Percentiles rank a stretch among this genome's conserved stretches.
Conservation (phyloP, 495 filamentous ascomycete genomes). For the Talaromyces liani region DNA sequence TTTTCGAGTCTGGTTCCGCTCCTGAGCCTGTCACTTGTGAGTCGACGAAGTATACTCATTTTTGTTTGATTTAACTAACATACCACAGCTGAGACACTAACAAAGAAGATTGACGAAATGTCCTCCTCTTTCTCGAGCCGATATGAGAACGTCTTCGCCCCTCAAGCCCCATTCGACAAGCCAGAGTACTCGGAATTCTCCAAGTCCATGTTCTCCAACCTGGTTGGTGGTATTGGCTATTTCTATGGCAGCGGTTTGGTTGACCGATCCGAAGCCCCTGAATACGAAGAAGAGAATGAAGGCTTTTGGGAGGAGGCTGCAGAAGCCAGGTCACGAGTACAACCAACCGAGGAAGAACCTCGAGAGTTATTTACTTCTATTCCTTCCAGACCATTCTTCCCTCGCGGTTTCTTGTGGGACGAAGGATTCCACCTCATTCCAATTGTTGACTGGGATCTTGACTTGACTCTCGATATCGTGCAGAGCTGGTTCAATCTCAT, state of each 20-base stretch:
- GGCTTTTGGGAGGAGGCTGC: slow-evolving; percentile 93
- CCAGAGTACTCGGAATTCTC: slow-evolving; percentile 73
- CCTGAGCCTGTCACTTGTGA: slow-evolving; percentile 50
- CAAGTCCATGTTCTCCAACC: slow-evolving; percentile 86
- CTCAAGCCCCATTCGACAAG: slow-evolving; percentile 66
- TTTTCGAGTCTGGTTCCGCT: slow-evolving; percentile 78
- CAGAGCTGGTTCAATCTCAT: slow-evolving; percentile 94
- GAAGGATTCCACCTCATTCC: slow-evolving; percentile 95
- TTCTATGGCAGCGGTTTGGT: slow-evolving; percentile 83
- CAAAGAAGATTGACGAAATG: slow-evolving; percentile 56
- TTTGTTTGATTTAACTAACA: slow-evolving; percentile 22
- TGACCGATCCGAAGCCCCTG: slow-evolving; percentile 81
- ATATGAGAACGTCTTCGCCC: slow-evolving; percentile 65
- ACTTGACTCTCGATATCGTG: slow-evolving; percentile 86
- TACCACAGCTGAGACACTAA: slow-evolving; percentile 54
- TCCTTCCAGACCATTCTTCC: slow-evolving; percentile 93
- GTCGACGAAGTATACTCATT: neutral
- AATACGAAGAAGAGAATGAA: slow-evolving; percentile 95
- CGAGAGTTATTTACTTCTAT: slow-evolving; percentile 89
- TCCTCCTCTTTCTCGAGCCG: slow-evolving; percentile 63
- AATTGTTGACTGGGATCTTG: slow-evolving; percentile 86
- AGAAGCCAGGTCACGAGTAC: slow-evolving; percentile 58
- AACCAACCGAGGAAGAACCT: slow-evolving; percentile 67
- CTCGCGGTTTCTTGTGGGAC: slow-evolving; percentile 94
- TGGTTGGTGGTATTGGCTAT: slow-evolving; percentile 91